A percentile compares a stretch with the other conserved stretches of the same genome.
Conservation (phyloP, 129 eudicot genomes). For the Apium graveolens region DNA sequence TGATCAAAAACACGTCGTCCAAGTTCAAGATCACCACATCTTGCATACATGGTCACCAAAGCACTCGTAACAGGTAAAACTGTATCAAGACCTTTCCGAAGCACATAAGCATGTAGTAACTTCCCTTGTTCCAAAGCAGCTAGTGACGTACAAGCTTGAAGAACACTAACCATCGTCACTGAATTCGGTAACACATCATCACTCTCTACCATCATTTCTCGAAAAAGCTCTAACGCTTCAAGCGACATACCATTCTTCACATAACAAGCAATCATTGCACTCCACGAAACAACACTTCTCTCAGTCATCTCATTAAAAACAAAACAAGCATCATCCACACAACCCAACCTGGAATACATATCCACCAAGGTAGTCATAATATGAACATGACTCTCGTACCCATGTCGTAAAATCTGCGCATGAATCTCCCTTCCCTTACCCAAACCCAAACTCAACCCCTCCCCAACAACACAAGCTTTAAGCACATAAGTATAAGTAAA, state of each 20-base stretch:
- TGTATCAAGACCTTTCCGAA: slow-evolving; percentile 71
- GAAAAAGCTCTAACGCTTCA: slow-evolving; percentile 64
- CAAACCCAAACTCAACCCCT: slow-evolving; percentile 33
- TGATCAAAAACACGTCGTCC: slow-evolving; percentile 54
- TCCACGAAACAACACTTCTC: slow-evolving; percentile 92
- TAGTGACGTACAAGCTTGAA: slow-evolving; percentile 86
- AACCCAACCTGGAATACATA: slow-evolving; percentile 75
- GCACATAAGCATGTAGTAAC: slow-evolving; percentile 64
- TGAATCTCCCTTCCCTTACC: slow-evolving; percentile 65
- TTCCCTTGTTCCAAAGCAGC: slow-evolving; percentile 82
- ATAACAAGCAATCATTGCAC: slow-evolving; percentile 87
- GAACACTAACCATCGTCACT: slow-evolving; percentile 93
- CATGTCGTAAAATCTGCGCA: slow-evolving; percentile 63
- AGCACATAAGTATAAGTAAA: slow-evolving; percentile 80
- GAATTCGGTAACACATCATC: slow-evolving; percentile 56
- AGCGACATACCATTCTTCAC: slow-evolving; percentile 63
- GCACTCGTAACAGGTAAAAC: slow-evolving; percentile 76
- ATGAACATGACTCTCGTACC: slow-evolving; percentile 63
- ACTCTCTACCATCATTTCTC: slow-evolving; percentile 56
- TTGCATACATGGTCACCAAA: slow-evolving; percentile 67
- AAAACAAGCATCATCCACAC: slow-evolving; percentile 37
- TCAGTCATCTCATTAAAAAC: slow-evolving; percentile 45
- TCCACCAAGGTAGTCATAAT: slow-evolving; percentile 88
- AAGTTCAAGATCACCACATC: slow-evolving; percentile 63
- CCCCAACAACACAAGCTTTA: slow-evolving; percentile 81